A percentile compares a stretch with the other conserved stretches of the same genome.
Conservation (phyloP, 805 yeast genomes). For the Saccharomycopsis olivae region DNA sequence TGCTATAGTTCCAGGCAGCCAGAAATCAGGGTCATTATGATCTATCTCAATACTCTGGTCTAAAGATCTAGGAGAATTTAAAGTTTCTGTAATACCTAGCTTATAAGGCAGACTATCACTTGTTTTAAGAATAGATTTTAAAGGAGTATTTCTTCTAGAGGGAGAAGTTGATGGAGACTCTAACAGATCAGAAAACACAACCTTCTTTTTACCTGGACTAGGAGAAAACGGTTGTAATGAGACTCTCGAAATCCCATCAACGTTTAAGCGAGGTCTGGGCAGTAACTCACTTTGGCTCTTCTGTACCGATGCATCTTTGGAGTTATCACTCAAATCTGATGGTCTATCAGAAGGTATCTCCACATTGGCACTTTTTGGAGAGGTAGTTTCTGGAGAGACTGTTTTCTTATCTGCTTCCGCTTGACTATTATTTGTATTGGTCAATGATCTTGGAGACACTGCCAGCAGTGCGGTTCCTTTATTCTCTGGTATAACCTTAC, state of each 20-base stretch:
- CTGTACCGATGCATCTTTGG: neutral
- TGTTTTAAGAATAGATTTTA: slow-evolving; percentile 10
- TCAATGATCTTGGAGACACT: too few species aligned
- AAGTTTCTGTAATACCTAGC: neutral
- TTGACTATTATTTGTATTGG: too few species aligned
- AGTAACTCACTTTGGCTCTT: neutral
- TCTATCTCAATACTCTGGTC: too few species aligned
- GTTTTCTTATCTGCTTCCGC: too few species aligned
- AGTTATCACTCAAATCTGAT: too few species aligned
- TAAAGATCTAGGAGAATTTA: neutral
- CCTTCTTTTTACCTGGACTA: slow-evolving; percentile 4
- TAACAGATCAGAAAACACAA: slow-evolving; percentile 2
- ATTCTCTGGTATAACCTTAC: too few species aligned
- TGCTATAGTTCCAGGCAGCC: slow-evolving; percentile 15
- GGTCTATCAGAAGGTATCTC: neutral
- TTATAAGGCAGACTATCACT: neutral
- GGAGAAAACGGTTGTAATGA: neutral
- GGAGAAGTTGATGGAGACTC: slow-evolving; percentile 3
- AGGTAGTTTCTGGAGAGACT: too few species aligned
- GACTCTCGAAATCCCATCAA: neutral
- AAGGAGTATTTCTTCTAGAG: slow-evolving; percentile 2
- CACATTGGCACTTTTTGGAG: neutral
- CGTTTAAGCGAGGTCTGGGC: neutral
- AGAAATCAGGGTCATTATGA: slow-evolving; percentile 4
- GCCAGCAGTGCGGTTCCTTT: too few species aligned